These are phyloP conservation scores for Xanthoceras sorbifolium DNA, from an alignment of 345 rosid species.

Conservation along the genomic window DNA sequence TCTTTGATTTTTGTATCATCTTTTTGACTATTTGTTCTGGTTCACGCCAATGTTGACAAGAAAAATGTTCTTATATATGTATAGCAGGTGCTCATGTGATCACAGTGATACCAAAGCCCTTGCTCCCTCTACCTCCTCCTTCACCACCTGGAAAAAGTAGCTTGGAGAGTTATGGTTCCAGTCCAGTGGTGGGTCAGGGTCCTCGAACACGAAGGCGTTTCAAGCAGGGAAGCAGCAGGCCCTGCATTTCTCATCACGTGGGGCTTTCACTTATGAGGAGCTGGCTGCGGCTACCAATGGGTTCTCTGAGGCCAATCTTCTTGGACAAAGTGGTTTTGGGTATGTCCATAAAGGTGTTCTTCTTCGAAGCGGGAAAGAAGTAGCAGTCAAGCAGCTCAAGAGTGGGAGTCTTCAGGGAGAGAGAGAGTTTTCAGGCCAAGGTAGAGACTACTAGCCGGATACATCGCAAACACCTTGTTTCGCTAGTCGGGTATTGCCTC, in stretches of 20 bases:
- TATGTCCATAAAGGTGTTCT: slow-evolving; percentile 46
- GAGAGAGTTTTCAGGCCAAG: slow-evolving; percentile 41
- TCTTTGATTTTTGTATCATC: not conserved
- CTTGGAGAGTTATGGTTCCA: slow-evolving; percentile 19
- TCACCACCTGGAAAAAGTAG: too few relatives aligned
- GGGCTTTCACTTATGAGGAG: slow-evolving; percentile 40
- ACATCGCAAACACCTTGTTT: slow-evolving; percentile 46
- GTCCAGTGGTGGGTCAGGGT: slow-evolving; percentile 23
- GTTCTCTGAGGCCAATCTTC: slow-evolving; percentile 41
- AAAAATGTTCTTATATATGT: not conserved
- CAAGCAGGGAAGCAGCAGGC: slow-evolving; percentile 25
- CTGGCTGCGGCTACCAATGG: slow-evolving; percentile 34
- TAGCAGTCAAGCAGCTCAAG: slow-evolving; percentile 49
- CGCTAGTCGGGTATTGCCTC: slow-evolving; percentile 46
- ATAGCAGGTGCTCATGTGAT: slow-evolving; percentile 18
- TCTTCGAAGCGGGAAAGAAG: slow-evolving; percentile 30
- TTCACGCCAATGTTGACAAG: slow-evolving; percentile 16
- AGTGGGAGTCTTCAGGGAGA: slow-evolving; percentile 41
- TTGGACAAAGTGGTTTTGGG: slow-evolving; percentile 54
- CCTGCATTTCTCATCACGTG: slow-evolving; percentile 37
- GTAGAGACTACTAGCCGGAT: slow-evolving; percentile 40
- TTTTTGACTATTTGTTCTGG: too few relatives aligned
- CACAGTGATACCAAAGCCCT: slow-evolving; percentile 2
- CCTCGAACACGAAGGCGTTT: slow-evolving; percentile 23
- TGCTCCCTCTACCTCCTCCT: not conserved